phyloP scores from a whole-genome alignment of 1,284 basidiomycete genomes.

The Inonotus obliquus region DNA sequence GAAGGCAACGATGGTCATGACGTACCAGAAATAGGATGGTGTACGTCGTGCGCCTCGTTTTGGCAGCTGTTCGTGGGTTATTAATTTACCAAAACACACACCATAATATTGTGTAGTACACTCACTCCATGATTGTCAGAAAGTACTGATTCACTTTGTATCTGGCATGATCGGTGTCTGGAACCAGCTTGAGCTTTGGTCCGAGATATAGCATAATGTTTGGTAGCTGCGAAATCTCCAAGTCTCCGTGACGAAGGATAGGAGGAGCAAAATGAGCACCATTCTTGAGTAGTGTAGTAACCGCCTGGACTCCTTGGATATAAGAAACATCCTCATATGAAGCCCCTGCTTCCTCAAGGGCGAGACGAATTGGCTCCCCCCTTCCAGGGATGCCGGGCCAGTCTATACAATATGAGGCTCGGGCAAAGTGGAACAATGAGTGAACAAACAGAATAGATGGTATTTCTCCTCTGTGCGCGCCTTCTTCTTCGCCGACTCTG shows the following conservation, averaged over 20 bases:
- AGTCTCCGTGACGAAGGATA: constrained; percentile 29
- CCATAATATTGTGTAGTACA: not conserved
- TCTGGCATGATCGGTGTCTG: constrained; percentile 24
- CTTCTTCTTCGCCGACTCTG: constrained; percentile 8
- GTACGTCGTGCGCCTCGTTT: constrained; percentile 17
- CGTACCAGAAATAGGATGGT: constrained; percentile 16
- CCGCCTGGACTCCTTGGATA: constrained; percentile 18
- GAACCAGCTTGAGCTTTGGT: constrained; percentile 34
- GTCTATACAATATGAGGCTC: not conserved
- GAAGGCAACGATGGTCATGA: not conserved
- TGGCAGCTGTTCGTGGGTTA: not conserved
- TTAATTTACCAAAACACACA: not conserved
- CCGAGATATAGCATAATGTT: constrained; percentile 40
- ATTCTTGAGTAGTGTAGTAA: not conserved
- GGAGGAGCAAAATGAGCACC: constrained; percentile 34
- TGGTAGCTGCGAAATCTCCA: constrained; percentile 35
- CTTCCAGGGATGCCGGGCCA: constrained; percentile 40
- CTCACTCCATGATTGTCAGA: constrained; percentile 31
- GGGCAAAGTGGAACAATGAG: not conserved
- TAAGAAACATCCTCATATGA: constrained; percentile 32
- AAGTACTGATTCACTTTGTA: constrained; percentile 30
- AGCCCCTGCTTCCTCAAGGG: constrained; percentile 37
- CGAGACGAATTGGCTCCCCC: constrained; percentile 43
- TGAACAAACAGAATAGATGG: constrained; percentile 2
- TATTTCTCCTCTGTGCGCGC: constrained; percentile 12